Base-by-base conservation (phyloP, 495 filamentous ascomycete species). In the Hypoxylon cercidicola region DNA sequence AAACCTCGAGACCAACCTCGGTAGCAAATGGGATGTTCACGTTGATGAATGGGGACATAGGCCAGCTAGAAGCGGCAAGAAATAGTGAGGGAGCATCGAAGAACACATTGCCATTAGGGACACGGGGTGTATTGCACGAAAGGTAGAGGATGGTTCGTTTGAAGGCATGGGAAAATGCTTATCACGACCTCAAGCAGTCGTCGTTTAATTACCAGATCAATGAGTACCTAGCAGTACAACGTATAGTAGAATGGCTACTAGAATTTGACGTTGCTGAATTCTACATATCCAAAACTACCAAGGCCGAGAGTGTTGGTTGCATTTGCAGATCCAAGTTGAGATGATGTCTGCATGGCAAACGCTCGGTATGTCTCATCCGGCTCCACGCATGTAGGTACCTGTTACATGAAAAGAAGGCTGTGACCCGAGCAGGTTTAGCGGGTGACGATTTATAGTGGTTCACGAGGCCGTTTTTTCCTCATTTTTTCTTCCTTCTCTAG, bases 21-120 rank as follows among this genome's bases (percentile, higher is more conserved):
- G 64, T 13, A 62, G 34, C 16, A 55, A 59, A 4, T 67, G 64
- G 64, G 53, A 67, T 16, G 39, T 53, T 32, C 53, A 32, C 16
- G 58, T 62, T 15, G 64, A 67, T 18, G 53, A 41, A 15, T 16
- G 52, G 13, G 64, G 64, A 15, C 64, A 57, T 25, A 58, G 64
- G 15, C 58, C 54, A n/a, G 8, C 40, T n/a, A 47, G 53, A 10
- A 44, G 30, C 11, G 35, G 34, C 18, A 58, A 40, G 30, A 57
- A 53, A 7, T 2, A 43, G 16, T 10, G 15, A 18, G 3, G 30
- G 8, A 32, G 8, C 30, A 32, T 32, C 10, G 30, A 32, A 32
- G 30, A 11, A 32, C 30, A 32, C 30, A 32, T 32, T 32, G 30
- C 10, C 10, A 32, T 9, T 11, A 32, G 30, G 10, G 10, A 11